Percentiles rank a stretch among this genome's conserved stretches.
Evolutionary conservation across 2,329 filamentous ascomycete genomes (phyloP).

Genomic region (Pseudogymnoascus sp.): DNA sequence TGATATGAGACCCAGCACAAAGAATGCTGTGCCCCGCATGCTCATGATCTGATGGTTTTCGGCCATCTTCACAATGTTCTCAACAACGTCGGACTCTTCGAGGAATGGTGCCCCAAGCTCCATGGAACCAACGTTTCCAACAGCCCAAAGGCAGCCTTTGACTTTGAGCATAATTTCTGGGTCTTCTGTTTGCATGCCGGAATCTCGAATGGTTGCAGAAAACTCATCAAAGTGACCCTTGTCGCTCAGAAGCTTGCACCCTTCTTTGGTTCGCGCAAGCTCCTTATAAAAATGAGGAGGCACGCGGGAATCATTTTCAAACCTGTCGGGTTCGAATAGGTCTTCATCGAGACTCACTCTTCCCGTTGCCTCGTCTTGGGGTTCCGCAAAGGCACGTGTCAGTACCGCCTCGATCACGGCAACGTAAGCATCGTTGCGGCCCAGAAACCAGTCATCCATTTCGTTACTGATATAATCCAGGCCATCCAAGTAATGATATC

Average conservation of each 20-base stretch:
- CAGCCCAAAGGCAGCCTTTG: constrained; percentile 94
- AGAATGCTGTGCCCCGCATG: constrained; percentile 90
- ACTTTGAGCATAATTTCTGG: constrained; percentile 82
- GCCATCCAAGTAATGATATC: constrained; percentile 94
- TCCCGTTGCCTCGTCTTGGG: constrained; percentile 33
- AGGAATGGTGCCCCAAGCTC: constrained; percentile 91
- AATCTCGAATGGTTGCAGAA: constrained; percentile 76
- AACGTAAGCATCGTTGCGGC: constrained; percentile 94
- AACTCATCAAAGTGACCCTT: constrained; percentile 98
- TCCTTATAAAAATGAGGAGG: constrained; percentile 98
- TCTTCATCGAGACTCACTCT: constrained; percentile 34
- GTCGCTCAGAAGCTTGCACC: constrained; percentile 79
- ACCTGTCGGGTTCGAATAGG: constrained; percentile 34
- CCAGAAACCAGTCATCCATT: constrained; percentile 99
- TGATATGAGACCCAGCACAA: constrained; percentile 87
- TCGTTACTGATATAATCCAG: constrained; percentile 98
- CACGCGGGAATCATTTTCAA: constrained; percentile 45
- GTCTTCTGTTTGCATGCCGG: constrained; percentile 79
- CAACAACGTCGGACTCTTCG: constrained; percentile 81
- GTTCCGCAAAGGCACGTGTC: constrained; percentile 65
- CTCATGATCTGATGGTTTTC: constrained; percentile 85
- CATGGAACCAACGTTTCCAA: constrained; percentile 97
- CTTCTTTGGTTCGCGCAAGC: constrained; percentile 84
- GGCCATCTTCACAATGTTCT: constrained; percentile 80
- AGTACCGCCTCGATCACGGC: constrained; percentile 91